Conservation (phyloP, 345 rosid genomes). For the Microcos paniculata region DNA sequence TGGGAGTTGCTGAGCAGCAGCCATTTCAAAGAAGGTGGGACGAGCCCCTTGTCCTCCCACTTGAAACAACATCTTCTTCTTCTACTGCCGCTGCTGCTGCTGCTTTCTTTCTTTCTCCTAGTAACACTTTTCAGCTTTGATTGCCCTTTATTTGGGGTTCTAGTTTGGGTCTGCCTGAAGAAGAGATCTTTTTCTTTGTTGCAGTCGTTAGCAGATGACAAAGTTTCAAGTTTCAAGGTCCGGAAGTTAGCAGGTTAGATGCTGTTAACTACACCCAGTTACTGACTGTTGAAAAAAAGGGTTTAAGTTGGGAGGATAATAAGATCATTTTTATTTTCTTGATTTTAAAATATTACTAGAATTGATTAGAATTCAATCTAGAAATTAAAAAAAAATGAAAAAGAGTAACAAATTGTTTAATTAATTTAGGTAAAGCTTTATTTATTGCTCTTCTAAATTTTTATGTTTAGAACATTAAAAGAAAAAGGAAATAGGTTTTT, state of each 20-base stretch:
- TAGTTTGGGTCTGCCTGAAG: background rate
- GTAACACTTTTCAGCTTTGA: background rate
- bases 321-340: background rate
- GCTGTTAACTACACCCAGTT: background rate
- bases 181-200: background rate
- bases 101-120: background rate
- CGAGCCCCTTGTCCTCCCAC: constrained; percentile 99
- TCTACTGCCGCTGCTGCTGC: background rate
- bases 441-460: no score
- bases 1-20: constrained; percentile 99
- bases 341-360: no score
- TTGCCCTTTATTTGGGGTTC: background rate
- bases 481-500: no score
- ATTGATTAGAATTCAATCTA: no score
- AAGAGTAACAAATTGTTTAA: no score
- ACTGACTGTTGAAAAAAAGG: background rate
- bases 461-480: no score
- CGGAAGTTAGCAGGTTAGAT: background rate
- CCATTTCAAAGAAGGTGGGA: constrained; percentile 99
- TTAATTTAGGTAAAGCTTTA: background rate
- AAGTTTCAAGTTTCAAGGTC: background rate
- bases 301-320: background rate
- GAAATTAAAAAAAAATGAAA: no score
- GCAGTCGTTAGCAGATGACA: background rate
- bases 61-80: constrained; percentile 79